These are phyloP conservation scores for Pterocarpus santalinus DNA, from an alignment of 306 rosid genomes.

Conservation along the genomic window DNA sequence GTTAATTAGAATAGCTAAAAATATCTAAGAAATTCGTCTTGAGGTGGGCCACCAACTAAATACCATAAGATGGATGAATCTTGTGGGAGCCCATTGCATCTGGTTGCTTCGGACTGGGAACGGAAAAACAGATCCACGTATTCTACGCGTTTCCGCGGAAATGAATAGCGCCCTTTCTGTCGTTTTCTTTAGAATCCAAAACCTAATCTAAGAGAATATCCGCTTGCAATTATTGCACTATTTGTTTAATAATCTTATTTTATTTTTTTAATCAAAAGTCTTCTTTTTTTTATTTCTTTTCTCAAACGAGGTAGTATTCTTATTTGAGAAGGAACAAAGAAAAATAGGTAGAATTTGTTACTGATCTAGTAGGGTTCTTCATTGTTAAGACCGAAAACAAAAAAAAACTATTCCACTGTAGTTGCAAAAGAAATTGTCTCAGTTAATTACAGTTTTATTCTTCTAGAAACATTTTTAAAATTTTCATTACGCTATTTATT, in stretches of 20 bases:
- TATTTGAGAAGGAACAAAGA: too few relatives aligned
- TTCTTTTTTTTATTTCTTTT: background rate
- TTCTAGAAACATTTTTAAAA: too few relatives aligned
- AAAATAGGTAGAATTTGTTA: too few relatives aligned
- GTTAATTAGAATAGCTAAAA: background rate
- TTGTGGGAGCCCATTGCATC: conserved; percentile 32
- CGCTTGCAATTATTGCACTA: background rate
- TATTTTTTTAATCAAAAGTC: too few relatives aligned
- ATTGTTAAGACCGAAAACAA: too few relatives aligned
- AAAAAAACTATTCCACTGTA: too few relatives aligned
- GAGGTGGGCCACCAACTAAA: conserved; percentile 9
- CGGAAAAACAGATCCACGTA: conserved; percentile 32
- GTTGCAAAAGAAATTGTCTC: too few relatives aligned
- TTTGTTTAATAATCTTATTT: too few relatives aligned
- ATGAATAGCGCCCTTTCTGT: conserved; percentile 5
- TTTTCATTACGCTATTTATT: too few relatives aligned
- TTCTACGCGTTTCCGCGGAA: conserved; percentile 55
- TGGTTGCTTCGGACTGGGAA: background rate
- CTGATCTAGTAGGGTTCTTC: background rate
- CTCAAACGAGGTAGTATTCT: background rate
- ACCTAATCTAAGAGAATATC: conserved; percentile 19
- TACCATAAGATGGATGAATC: conserved; percentile 5
- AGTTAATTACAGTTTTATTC: too few relatives aligned
- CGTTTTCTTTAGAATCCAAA: background rate
- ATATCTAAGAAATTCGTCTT: background rate